Evolutionary conservation across 257 asterid genomes (phyloP).

Genomic region (Capsicum rhomboideum): DNA sequence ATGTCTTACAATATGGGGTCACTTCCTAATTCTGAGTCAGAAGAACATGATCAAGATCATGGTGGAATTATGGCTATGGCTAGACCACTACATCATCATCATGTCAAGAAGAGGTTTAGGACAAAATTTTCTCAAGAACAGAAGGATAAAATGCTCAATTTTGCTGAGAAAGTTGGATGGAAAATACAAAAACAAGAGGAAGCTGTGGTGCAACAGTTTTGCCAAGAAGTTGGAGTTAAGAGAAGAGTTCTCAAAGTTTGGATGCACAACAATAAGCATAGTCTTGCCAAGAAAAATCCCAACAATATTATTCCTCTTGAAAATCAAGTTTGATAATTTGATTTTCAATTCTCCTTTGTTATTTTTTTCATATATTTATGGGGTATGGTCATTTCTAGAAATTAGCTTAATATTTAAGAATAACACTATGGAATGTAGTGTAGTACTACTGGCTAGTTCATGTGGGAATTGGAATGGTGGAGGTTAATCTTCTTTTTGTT

Average conservation of each 20-base stretch:
- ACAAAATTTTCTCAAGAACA: conserved; percentile 78
- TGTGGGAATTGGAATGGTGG: neutral
- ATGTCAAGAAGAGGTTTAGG: conserved; percentile 66
- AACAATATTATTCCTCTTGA: conserved; percentile 1
- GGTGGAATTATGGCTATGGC: conserved; percentile 5
- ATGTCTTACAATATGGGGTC: conserved; percentile 46
- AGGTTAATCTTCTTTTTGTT: neutral
- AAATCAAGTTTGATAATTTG: conserved; percentile 13
- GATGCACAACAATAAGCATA: conserved; percentile 90
- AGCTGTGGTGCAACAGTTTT: conserved; percentile 64
- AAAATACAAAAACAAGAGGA: conserved; percentile 84
- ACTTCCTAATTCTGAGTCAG: conserved; percentile 42
- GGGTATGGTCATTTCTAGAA: neutral
- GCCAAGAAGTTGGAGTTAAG: conserved; percentile 73
- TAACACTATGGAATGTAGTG: neutral
- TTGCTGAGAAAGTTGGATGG: conserved; percentile 93
- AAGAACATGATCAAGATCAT: conserved; percentile 41
- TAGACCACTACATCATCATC: conserved; percentile 25
- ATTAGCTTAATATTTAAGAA: neutral
- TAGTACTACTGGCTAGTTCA: neutral
- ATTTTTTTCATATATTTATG: no score
- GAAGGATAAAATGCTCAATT: conserved; percentile 77
- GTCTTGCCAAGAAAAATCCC: conserved; percentile 46
- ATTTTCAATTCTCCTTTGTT: neutral
- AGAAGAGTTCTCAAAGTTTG: conserved; percentile 83